Evolutionary conservation across 352 stramenopile genomes (phyloP), one percentile per base, ranked within the genome.

Genomic region (Pythium aristosporum): DNA sequence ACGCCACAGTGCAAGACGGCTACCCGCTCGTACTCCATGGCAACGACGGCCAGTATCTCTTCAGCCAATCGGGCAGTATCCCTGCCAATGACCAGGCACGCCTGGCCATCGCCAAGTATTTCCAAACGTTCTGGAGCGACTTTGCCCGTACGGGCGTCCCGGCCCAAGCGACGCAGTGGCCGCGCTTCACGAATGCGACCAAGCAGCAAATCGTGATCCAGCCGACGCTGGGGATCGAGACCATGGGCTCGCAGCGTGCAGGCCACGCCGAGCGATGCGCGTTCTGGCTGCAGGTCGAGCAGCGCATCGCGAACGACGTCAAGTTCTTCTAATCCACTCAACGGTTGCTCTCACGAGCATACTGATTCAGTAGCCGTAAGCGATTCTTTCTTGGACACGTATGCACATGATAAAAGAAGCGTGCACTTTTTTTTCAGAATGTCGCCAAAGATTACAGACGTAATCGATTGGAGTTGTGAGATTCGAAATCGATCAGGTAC

Each of bases 121-220:
- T 61, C 42, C 54, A 61, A 39, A 13, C 23, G 15, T 61, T 42
- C 54, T 61, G 54, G 54, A 61, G 39, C 13, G 21, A 25, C 9
- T 61, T 51, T 32, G 54, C 39, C 15, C 4, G 13, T 10, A 39
- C 39, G 12, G 54, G 37, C 9, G 39, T 39, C 1, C 54, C 54
- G 20, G 18, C 49, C 2, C 5, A 56, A 8, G n/a, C 32, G 15
- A 18, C 49, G 32, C 13, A 42, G 21, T 59, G 52, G 52, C 52
- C 52, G 4, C 16, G 6, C n/a, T 59, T 32, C 37, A 49, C 48
- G n/a, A 28, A n/a, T 21, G 51, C 16, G 51, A 49, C 52, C 21
- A 32, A 49, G 36, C 52, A 59, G 52, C 52, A 59, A 25, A 41
- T 59, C 37, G 52, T 59, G 34, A n/a, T 59, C 4, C 52, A 59